Base-by-base conservation (phyloP, 2,329 filamentous ascomycete genomes). In the Chaetomiaceae sp. region DNA sequence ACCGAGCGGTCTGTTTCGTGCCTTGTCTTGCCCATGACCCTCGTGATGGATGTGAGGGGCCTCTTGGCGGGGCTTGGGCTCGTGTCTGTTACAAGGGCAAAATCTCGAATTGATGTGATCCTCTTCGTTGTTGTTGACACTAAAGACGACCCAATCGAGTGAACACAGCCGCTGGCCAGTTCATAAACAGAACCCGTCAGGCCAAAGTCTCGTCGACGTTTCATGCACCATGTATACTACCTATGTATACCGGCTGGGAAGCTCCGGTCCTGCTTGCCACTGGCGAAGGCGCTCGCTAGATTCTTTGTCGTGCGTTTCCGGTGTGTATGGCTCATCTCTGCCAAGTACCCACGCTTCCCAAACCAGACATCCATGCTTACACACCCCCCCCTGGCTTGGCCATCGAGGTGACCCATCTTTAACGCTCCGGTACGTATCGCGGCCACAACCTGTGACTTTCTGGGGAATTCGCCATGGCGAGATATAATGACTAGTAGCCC, bases 11-110 rank as follows among this genome's bases (percentile, higher is more conserved):
- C n/a, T n/a, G n/a, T n/a, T n/a, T n/a, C n/a, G n/a, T n/a, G n/a
- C n/a, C n/a, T n/a, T n/a, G n/a, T n/a, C 27, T 41, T 50, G 25
- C 14, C 18, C 33, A 40, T 27, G 23, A 36, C 13, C 53, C 44
- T 55, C 48, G 48, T 53, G 45, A 48, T 53, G 27, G 48, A 55
- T 55, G 53, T 48, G 48, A 53, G 44, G n/a, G n/a, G 9, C 30
- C 14, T 14, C 44, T 53, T 48, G 37, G 51, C 44, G 37, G 32
- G 44, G 37, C 32, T 32, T 25, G 45, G 37, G 18, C 14, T 16
- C n/a, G 23, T 27, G 42, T 45, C n/a, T n/a, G 27, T 50, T 36
- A 11, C 20, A 42, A 30, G 20, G 8, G 18, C 21, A 27, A 23
- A 38, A 30, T n/a, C 29, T 21, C 18, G n/a, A 14, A 36, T 36